phyloP scores from a whole-genome alignment of 805 yeast genomes.

The Saccharomycopsis vini region DNA sequence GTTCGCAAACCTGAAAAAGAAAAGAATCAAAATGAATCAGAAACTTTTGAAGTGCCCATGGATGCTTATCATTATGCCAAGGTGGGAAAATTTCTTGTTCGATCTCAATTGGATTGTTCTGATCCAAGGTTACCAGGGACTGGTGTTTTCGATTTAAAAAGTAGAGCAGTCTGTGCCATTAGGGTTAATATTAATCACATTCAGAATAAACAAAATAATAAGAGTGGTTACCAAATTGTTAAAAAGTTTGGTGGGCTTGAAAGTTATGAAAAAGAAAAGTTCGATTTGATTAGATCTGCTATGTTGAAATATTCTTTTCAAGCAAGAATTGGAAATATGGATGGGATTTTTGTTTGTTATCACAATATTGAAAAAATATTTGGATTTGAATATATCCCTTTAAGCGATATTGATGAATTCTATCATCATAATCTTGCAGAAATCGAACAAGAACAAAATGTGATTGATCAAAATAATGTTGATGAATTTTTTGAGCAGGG shows the following conservation, averaged over 20 bases:
- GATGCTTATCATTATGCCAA: conserved; percentile 65
- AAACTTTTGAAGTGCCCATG: conserved; percentile 20
- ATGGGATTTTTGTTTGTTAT: conserved; percentile 87
- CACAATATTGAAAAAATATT: conserved; percentile 75
- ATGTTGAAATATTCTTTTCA: conserved; percentile 80
- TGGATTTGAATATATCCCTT: conserved; percentile 84
- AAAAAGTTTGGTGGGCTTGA: conserved; percentile 57
- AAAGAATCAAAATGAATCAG: conserved; percentile 20
- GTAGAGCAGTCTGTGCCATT: conserved; percentile 83
- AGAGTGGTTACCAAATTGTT: conserved; percentile 58
- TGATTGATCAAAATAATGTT: too few species aligned
- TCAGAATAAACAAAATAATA: conserved; percentile 30
- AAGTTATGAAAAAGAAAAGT: conserved; percentile 73
- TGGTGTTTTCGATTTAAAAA: conserved; percentile 86
- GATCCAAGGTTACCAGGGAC: conserved; percentile 75
- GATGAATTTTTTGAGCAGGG: too few species aligned
- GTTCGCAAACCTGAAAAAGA: conserved; percentile 17
- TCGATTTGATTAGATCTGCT: conserved; percentile 67
- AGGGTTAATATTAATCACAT: conserved; percentile 66
- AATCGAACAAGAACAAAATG: too few species aligned
- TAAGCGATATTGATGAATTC: conserved; percentile 58
- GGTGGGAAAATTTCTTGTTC: conserved; percentile 60
- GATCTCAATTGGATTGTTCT: conserved; percentile 86
- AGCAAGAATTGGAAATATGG: conserved; percentile 94
- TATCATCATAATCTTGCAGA: conserved; percentile 32